Base-by-base conservation (phyloP, 441 rosid species). In the Syzygium syzygioides region DNA sequence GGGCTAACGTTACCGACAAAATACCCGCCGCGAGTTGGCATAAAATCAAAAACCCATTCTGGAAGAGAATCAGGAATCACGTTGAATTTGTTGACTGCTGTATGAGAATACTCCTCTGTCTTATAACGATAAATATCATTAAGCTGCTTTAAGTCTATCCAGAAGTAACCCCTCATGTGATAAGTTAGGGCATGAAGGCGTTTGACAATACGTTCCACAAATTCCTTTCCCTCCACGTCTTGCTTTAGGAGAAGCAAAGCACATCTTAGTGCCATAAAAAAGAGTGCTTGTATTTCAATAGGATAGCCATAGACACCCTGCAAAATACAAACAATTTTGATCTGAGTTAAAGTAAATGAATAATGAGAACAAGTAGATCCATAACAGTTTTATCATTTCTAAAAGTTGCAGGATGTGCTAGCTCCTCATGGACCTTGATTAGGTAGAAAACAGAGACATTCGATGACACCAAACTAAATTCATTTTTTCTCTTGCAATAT, bases 281-380 rank as follows among this genome's bases (percentile, higher is more conserved):
- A 87, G 88, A 64, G 88, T 48, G 88, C 88, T 66, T 87, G 88
- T 26, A 87, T 87, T 68, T 87, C 88, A 7, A 87, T 87, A 23
- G 84, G 88, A 50, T 87, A 87, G 20, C 88, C 88, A 66, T 87
- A 87, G 68, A 87, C 83, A 87, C 83, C 88, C 88, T 87, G 83
- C 57, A 86, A 76, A 87, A 52, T 48, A 68, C 48, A 87, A 20
- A 48, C 56, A 64, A 54, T 26, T 53, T 25, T 14, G n/a, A 28
- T 32, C 17, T 6, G 4, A 68, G 68, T 60, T 50, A 34, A 66
- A 48, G 23, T 48, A 66, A 55, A 55, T 85, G 52, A 55, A 34
- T 32, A 12, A 55, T 55, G 64, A 55, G 50, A 85, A 56, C 14
- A 23, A 85, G 62, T 55, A 55, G 68, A 85, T 34, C 48, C 50